Evolutionary conservation across 202 grass and related monocot species (phyloP).

Genomic region (Panicum hallii): DNA sequence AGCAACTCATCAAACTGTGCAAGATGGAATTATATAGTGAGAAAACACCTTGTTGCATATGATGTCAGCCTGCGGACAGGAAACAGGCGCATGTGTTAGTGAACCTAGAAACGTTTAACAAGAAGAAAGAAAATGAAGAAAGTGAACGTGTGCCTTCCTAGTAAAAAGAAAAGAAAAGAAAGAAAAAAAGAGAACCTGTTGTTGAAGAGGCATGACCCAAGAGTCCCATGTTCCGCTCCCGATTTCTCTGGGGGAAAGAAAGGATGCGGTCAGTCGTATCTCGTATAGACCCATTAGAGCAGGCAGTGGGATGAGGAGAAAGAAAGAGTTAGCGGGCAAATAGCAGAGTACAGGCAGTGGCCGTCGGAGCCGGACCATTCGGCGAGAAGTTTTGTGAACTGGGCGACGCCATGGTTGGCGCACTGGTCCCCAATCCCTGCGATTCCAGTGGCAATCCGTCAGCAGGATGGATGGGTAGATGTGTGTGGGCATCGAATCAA

Average conservation of each 20-base stretch:
- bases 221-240: conserved; percentile 77
- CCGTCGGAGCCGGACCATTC: conserved; percentile 84
- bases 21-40: not conserved
- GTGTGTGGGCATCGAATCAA: not conserved
- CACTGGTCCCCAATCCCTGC: conserved; percentile 97
- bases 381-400: conserved; percentile 76
- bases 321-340: not conserved
- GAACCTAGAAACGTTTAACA: not conserved
- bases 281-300: not conserved
- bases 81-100: not conserved
- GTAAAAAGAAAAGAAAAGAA: not conserved
- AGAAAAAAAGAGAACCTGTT: conserved; percentile 55
- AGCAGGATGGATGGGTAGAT: too few relatives aligned
- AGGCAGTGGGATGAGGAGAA: too few relatives aligned
- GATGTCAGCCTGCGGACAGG: conserved; percentile 46
- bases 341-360: conserved; percentile 68
- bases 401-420: conserved; percentile 74
- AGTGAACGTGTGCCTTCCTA: too few relatives aligned
- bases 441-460: not conserved
- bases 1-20: not conserved
- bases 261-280: not conserved
- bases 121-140: not conserved
- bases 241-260: conserved; percentile 63
- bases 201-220: conserved; percentile 84
- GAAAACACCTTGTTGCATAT: conserved; percentile 69